phyloP scores from a whole-genome alignment of 306 rosid genomes.

The Vicia villosa region DNA sequence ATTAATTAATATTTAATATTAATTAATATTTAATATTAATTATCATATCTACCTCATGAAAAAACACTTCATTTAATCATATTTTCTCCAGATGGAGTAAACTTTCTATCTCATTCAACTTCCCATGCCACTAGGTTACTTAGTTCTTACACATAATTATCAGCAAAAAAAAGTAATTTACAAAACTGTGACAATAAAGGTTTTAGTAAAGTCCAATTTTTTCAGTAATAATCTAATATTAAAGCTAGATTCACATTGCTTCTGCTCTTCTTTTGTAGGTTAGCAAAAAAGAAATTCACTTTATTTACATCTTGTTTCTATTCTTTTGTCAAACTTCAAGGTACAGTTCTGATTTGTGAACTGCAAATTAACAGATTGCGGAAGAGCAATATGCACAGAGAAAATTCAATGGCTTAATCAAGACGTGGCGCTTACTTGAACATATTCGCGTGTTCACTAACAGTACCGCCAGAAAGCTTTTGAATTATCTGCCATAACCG shows the following conservation, averaged over 20 bases:
- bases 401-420: slow-evolving; percentile 26
- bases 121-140: not conserved
- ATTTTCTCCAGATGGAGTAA: not conserved
- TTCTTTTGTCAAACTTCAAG: slow-evolving; percentile 38
- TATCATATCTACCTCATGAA: too few species aligned
- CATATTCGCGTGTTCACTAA: slow-evolving; percentile 73
- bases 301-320: slow-evolving; percentile 44
- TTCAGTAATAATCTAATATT: slow-evolving; percentile 19
- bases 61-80: too few species aligned
- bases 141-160: not conserved
- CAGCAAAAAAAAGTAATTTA: not conserved
- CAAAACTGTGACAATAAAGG: not conserved
- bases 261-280: slow-evolving; percentile 32
- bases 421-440: slow-evolving; percentile 53
- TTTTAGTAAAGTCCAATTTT: slow-evolving; percentile 17
- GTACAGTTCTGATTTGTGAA: slow-evolving; percentile 19
- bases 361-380: slow-evolving; percentile 23
- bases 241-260: slow-evolving; percentile 39
- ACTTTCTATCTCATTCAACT: slow-evolving; percentile 1
- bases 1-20: too few species aligned
- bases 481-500: slow-evolving; percentile 71
- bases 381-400: slow-evolving; percentile 25
- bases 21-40: too few species aligned
- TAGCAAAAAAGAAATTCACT: slow-evolving; percentile 31
- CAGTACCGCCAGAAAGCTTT: slow-evolving; percentile 72